phyloP scores from a whole-genome alignment of 140 eudicot genomes.

The Ambrosia hybrid region DNA sequence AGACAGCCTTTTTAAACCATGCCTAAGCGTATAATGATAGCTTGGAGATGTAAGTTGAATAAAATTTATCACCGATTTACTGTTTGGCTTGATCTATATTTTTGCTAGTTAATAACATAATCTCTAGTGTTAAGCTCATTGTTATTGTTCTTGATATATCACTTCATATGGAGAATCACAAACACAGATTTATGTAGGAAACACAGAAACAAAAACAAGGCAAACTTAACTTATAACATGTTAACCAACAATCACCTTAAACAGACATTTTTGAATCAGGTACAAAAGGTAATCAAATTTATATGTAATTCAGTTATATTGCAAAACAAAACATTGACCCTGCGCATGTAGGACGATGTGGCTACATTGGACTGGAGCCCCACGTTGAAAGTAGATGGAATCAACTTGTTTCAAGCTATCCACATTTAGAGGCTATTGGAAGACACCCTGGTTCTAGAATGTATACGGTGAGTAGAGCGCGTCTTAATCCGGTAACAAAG shows the following conservation, averaged over 20 bases:
- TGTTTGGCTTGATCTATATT: neutral
- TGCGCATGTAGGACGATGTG: too few relatives aligned
- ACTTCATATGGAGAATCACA: neutral
- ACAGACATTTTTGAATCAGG: neutral
- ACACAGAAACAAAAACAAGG: constrained; percentile 4
- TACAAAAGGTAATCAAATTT: neutral
- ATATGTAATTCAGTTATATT: too few relatives aligned
- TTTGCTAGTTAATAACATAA: neutral
- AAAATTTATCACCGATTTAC: neutral
- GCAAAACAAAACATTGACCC: too few relatives aligned
- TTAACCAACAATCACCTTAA: constrained; percentile 14
- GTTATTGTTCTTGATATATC: neutral
- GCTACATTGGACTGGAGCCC: too few relatives aligned
- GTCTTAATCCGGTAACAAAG: too few relatives aligned
- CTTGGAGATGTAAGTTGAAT: neutral
- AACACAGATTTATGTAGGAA: neutral
- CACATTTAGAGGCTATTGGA: too few relatives aligned
- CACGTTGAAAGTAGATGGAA: too few relatives aligned
- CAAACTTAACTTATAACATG: neutral
- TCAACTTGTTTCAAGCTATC: too few relatives aligned
- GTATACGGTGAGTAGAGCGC: too few relatives aligned
- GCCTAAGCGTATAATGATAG: neutral
- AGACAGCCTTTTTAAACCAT: too few relatives aligned
- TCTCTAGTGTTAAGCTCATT: neutral
- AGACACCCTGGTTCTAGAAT: too few relatives aligned